phyloP scores from a whole-genome alignment of 163 green algal genomes.

The Chloroidium sp. region DNA sequence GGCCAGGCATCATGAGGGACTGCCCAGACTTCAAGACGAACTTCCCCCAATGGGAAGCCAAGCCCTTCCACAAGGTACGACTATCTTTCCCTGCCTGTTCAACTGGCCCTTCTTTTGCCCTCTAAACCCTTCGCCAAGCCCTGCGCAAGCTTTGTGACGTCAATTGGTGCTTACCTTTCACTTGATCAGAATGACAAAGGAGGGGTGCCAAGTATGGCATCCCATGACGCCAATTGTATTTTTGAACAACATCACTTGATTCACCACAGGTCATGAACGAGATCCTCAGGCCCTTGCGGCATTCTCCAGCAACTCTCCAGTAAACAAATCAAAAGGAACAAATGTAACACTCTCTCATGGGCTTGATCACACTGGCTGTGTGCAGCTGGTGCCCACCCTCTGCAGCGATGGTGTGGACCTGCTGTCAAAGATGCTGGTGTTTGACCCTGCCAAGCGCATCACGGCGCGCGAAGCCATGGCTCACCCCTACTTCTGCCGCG shows the following conservation, averaged over 20 bases:
- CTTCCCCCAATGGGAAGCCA: slow-evolving; percentile 14
- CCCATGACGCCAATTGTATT: too few species aligned
- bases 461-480: slow-evolving; percentile 42
- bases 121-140: too few species aligned
- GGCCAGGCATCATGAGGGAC: slow-evolving; percentile 61
- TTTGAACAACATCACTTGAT: not conserved
- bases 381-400: slow-evolving; percentile 29
- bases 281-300: not conserved
- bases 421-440: slow-evolving; percentile 62
- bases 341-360: too few species aligned
- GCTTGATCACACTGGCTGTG: not conserved
- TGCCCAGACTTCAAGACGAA: slow-evolving; percentile 82
- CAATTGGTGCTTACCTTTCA: too few species aligned
- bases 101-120: too few species aligned
- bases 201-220: too few species aligned
- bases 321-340: too few species aligned
- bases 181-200: too few species aligned
- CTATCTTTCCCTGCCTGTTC: too few species aligned
- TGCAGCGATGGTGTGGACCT: slow-evolving; percentile 45
- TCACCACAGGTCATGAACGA: not conserved
- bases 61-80: slow-evolving; percentile 5
- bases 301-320: not conserved
- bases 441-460: slow-evolving; percentile 60
- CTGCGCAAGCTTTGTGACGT: too few species aligned
- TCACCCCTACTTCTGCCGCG: slow-evolving; percentile 10